Conservation (phyloP, 768 basidiomycete species). For the Kwoniella heveanensis region DNA sequence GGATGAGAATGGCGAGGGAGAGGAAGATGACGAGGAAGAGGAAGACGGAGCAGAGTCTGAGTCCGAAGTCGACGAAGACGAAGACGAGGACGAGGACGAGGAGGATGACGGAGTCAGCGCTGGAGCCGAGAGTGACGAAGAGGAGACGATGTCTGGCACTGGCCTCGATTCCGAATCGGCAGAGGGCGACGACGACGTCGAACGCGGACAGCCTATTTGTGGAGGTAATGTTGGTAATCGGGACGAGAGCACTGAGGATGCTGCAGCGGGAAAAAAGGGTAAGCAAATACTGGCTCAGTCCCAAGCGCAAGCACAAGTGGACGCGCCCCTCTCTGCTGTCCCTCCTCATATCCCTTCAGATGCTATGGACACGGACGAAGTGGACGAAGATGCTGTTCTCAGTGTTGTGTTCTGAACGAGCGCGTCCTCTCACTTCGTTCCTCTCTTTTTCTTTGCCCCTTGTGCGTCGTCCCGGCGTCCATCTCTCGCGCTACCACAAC, state of each 20-base stretch:
- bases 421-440: no score
- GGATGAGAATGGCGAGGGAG: conserved; percentile 23
- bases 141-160: background rate
- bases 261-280: background rate
- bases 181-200: conserved; percentile 7
- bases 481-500: no score
- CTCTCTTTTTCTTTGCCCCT: no score
- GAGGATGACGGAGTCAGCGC: background rate
- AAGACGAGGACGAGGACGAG: conserved; percentile 18
- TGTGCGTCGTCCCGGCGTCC: no score
- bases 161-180: background rate
- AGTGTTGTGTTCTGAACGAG: conserved; percentile 29
- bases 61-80: conserved; percentile 5
- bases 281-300: background rate
- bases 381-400: conserved; percentile 37
- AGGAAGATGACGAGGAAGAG: conserved; percentile 30
- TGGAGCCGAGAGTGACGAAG: conserved; percentile 5
- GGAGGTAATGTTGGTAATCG: no score
- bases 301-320: background rate
- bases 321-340: background rate
- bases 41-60: conserved; percentile 25
- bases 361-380: conserved; percentile 27
- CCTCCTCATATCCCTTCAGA: conserved; percentile 16
- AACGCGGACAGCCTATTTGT: background rate
- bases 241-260: background rate